Percentiles rank a stretch among this genome's conserved stretches.
These are phyloP conservation scores for Fallopia convolvulus DNA, from an alignment of 148 eudicot genomes.

Conservation along the genomic window DNA sequence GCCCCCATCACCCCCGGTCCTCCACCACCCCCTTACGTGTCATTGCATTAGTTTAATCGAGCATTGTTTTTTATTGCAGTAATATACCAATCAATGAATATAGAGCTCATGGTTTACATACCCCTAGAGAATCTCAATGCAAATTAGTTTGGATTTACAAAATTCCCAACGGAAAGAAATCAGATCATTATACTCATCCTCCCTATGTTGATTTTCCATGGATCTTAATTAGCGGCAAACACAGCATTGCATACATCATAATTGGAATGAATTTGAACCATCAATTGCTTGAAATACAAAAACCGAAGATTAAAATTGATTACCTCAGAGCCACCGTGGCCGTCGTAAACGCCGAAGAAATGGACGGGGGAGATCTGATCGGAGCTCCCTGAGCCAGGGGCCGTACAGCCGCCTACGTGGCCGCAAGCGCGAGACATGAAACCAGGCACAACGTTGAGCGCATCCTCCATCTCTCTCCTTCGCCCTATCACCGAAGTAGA, in stretches of 20 bases:
- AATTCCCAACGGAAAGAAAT: constrained; percentile 1
- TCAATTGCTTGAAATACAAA: neutral
- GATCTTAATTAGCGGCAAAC: neutral
- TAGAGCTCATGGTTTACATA: constrained; percentile 1
- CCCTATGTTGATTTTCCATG: neutral
- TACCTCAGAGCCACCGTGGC: constrained; percentile 86
- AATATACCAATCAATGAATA: neutral
- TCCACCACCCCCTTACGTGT: constrained; percentile 10
- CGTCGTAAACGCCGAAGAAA: constrained; percentile 82
- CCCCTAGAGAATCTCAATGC: constrained; percentile 9
- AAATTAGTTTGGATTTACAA: neutral
- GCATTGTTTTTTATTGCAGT: neutral
- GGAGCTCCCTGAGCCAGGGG: constrained; percentile 31
- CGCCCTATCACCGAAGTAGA: constrained; percentile 54
- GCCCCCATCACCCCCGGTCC: constrained; percentile 1
- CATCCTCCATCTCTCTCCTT: constrained; percentile 82
- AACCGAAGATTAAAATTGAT: neutral
- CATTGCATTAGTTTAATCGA: neutral
- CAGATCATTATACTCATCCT: neutral
- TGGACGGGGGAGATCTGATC: constrained; percentile 34
- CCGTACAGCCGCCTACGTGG: constrained; percentile 51
- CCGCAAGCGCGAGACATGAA: constrained; percentile 39
- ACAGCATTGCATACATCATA: neutral
- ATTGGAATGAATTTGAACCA: neutral
- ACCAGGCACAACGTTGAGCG: constrained; percentile 47